Evolutionary conservation across 352 stramenopile species (phyloP).

Genomic region (Globisporangium uncinulatum): DNA sequence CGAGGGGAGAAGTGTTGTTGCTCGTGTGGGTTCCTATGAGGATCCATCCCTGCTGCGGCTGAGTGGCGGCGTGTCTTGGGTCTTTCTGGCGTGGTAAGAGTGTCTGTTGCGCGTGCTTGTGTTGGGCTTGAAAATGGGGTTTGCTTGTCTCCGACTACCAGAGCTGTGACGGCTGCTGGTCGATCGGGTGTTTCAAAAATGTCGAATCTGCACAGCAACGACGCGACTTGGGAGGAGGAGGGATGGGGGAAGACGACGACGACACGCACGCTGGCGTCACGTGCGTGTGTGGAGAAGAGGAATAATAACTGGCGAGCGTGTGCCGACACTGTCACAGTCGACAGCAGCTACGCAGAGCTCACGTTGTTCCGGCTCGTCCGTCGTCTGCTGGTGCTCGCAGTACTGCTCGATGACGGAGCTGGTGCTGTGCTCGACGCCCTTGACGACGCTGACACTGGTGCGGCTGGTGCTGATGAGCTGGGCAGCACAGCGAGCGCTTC

Average conservation of each 20-base stretch:
- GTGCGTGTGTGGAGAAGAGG: not conserved
- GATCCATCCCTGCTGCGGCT: too few species aligned
- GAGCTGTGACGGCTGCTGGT: not conserved
- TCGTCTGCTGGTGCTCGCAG: not conserved
- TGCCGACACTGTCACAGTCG: too few species aligned
- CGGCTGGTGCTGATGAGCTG: constrained; percentile 21
- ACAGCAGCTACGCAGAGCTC: constrained; percentile 5
- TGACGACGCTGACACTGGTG: too few species aligned
- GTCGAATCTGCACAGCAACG: not conserved
- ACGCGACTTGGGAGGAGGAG: not conserved
- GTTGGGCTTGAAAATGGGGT: not conserved
- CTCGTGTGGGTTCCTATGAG: too few species aligned
- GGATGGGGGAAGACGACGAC: too few species aligned
- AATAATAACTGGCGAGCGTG: not conserved
- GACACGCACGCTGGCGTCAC: not conserved
- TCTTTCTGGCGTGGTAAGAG: too few species aligned
- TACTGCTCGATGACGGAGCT: not conserved
- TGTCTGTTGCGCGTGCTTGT: not conserved
- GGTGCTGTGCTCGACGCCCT: constrained; percentile 1
- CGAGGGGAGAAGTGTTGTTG: too few species aligned
- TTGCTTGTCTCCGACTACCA: not conserved
- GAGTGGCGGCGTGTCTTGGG: too few species aligned
- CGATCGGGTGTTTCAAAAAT: not conserved
- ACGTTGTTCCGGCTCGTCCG: not conserved
- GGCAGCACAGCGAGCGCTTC: constrained; percentile 38